Base-by-base conservation (phyloP, 1,139 yeast genomes). In the Yamadazyma membranifaciens region DNA sequence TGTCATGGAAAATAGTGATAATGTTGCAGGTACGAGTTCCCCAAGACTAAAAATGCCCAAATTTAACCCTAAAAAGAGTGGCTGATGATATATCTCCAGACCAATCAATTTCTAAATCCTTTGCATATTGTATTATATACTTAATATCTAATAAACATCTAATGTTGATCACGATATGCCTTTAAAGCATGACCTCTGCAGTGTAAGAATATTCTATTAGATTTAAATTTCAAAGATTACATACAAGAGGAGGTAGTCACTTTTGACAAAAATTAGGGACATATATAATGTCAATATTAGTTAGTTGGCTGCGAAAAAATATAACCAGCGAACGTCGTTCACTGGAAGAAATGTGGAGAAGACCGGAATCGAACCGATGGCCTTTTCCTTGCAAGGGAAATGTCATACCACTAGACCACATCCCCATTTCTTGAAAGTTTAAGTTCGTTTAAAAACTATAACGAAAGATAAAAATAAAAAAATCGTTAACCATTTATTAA, bases 371-470 rank as follows among this genome's bases (percentile, higher is more conserved):
- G 81, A 76, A 76, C 80, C 80, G 67, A 65, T 72, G 81, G 75
- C 81, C 81, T 76, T 69, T 65, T 66, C 75, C 81, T 70, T 76
- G 81, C 81, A 75, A 76, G 76, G 81, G 79, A 67, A 65, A 70
- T 81, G 81, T 81, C 81, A 81, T 77, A 77, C 82, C 82, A 75
- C 82, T 77, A 72, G 81, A 81, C 82, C 80, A 77, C 80, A 74
- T 80, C 80, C 81, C 81, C 80, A 32, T 36, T 20, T 24, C 20
- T 6, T 30, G n/a, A 13, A 30, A 30, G 11, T 5, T 12, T 5
- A 27, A 27, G 6, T 17, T 35, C n/a, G n/a, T n/a, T n/a, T 9
- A 6, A 22, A 22, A 22, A 22, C 6, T 22, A 7, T 22, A 9
- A 22, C 25, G 25, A 22, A 22, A 7, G 6, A 7, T 22, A 6